phyloP scores from a whole-genome alignment of 2,329 filamentous ascomycete species.

The Colletotrichum sp. region DNA sequence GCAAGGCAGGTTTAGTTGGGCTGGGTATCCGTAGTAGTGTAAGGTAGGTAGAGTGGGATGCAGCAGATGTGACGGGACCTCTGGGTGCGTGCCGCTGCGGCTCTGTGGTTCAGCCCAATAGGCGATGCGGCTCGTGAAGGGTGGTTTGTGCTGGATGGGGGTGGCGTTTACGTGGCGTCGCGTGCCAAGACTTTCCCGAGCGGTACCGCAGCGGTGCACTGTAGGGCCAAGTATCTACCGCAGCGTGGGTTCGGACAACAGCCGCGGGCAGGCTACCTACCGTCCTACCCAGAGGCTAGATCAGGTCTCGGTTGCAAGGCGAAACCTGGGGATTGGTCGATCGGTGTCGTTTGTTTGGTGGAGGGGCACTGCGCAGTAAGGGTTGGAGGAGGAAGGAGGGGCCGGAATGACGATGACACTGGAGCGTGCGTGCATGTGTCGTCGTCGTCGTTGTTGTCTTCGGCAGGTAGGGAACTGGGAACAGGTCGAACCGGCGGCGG shows the following conservation, averaged over 20 bases:
- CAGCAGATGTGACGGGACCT: neutral
- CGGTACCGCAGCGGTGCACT: neutral
- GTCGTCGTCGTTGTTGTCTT: neutral
- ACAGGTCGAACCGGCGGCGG: neutral
- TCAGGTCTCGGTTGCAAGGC: neutral
- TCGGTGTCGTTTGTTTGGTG: neutral
- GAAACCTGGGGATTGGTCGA: neutral
- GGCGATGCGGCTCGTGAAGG: slow-evolving; percentile 1
- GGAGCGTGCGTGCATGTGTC: neutral
- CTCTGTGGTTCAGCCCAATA: neutral
- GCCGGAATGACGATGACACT: neutral
- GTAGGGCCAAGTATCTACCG: neutral
- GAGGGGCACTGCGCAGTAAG: neutral
- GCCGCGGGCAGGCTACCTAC: neutral
- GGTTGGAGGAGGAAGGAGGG: neutral
- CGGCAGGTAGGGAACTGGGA: neutral
- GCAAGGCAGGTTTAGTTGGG: neutral
- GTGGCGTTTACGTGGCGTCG: slow-evolving; percentile 18
- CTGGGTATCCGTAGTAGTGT: neutral
- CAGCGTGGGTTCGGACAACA: slow-evolving; percentile 1
- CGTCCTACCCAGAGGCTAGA: neutral
- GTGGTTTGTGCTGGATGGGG: neutral
- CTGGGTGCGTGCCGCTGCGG: neutral
- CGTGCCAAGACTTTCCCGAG: neutral
- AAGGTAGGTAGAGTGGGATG: neutral